Base-by-base conservation (phyloP, 2,329 filamentous ascomycete species). In the Penicillium paneum region DNA sequence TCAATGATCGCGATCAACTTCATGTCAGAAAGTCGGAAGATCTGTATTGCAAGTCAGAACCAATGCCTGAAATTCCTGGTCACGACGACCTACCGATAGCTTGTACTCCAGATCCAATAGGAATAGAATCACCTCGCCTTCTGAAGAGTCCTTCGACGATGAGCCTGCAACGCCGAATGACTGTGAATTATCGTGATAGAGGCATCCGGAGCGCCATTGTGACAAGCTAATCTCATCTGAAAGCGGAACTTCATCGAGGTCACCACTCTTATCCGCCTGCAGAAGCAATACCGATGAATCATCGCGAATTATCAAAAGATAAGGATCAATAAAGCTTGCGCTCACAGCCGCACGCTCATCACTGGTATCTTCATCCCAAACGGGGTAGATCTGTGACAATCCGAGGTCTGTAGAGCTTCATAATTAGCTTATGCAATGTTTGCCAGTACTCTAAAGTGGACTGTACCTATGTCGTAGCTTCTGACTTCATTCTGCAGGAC, bases 341-440 rank as follows among this genome's bases (percentile, higher is more conserved):
- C 85, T 88, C 42, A 91, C 77, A 39, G 94, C 87, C 49, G 87
- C 82, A 5, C 90, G 87, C 65, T 96, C 71, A 36, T 76, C 86
- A 12, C 89, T 91, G 0, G 87, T 92, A 60, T 94, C 90, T 65
- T 96, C 94, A 64, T 97, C 94, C 58, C 90, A 83, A 82, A 97
- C 91, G 0, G 92, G 91, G 46, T 97, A 82, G 51, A 99, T 97
- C 67, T 97, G 93, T 42, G 87, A 87, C 49, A 99, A 81, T 11
- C 88, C 90, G 55, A 99, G 83, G 71, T 96, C 90, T 91, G 66
- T 31, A 26, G 29, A 36, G 26, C 15, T 10, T 17, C n/a, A 41
- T 2, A 11, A 43, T 54, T 34, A 54, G 52, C 44, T n/a, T 40
- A 32, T 34, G n/a, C 29, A 41, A 36, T 11, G 39, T 17, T 39